Evolutionary conservation across 2,329 filamentous ascomycete genomes (phyloP), one percentile per base, ranked within the genome.

Genomic region (Paraphoma chrysanthemicola): DNA sequence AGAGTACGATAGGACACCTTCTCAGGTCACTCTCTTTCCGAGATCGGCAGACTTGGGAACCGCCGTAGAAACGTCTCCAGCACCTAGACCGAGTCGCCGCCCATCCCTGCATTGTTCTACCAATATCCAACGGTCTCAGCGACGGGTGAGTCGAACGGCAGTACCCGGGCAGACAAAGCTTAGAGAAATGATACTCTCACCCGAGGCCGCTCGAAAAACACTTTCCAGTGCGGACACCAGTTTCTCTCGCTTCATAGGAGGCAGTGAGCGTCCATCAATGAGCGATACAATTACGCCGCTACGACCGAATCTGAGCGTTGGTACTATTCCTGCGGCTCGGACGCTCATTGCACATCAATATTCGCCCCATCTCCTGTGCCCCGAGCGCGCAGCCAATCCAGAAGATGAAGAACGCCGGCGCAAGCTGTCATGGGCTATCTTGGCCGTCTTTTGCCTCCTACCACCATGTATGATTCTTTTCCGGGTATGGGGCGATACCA

Each of bases 391-490:
- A 16, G 29, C 56, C 0, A 62, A 63, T 3, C 55, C 62, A 2
- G 64, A 69, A 23, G 67, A 70, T n/a, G 71, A 74, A 44, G 64
- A 49, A 39, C 62, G 66, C 38, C 65, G 69, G 10, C 61, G 64
- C 14, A 65, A 66, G 48, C 54, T 70, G n/a, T 78, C 73, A 3
- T 74, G 73, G 69, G 46, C 66, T 28, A 69, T 77, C 43, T 69
- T 78, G 33, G 66, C 60, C 1, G 51, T 63, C 1, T 78, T 74
- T 53, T 72, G 69, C 46, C 18, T 77, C 1, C 59, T 78, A 12
- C 76, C 76, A 4, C 72, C 76, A 6, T 61, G 71, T 11, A 70
- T 77, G 29, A 62, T 78, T 29, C 65, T 78, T 23, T 77, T 70
- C 53, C 73, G 75, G n/a, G 67, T 66, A 28, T 59, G 63, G 18